Evolutionary conservation across 768 basidiomycete genomes (phyloP).

Genomic region (Tylopilus sp.): DNA sequence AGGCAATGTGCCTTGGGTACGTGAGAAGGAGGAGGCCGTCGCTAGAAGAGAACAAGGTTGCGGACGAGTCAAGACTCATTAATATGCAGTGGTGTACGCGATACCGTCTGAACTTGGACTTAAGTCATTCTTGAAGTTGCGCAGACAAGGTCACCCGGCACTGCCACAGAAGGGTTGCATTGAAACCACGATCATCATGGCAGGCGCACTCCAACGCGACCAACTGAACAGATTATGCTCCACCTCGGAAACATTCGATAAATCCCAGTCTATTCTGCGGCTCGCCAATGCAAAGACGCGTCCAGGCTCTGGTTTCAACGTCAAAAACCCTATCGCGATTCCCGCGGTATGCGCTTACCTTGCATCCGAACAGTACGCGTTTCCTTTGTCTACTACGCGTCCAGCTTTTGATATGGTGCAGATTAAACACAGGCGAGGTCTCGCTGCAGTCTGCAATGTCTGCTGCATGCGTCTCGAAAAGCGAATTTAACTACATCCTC

Average conservation of each 20-base stretch:
- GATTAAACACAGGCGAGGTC: conserved; percentile 28
- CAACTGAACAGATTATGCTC: conserved; percentile 22
- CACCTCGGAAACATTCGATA: conserved; percentile 20
- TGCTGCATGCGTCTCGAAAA: conserved; percentile 21
- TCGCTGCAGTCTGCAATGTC: conserved; percentile 25
- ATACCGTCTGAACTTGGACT: too few relatives aligned
- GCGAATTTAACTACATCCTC: conserved; percentile 22
- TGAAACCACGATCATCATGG: conserved; percentile 19
- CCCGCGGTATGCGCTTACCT: conserved; percentile 31
- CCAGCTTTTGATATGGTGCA: background rate
- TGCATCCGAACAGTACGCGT: conserved; percentile 31
- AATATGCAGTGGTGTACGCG: too few relatives aligned
- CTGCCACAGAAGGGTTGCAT: background rate
- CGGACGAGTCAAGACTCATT: conserved; percentile 35
- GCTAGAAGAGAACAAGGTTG: conserved; percentile 28
- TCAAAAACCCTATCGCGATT: conserved; percentile 22
- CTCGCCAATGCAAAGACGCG: conserved; percentile 24
- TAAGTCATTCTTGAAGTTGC: too few relatives aligned
- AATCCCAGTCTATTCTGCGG: conserved; percentile 20
- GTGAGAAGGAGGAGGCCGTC: too few relatives aligned
- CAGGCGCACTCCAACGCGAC: conserved; percentile 11
- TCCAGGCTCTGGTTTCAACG: conserved; percentile 26
- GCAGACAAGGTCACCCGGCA: background rate
- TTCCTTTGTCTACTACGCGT: background rate
- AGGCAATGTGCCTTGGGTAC: too few relatives aligned